Percentiles rank a stretch among this genome's conserved stretches.
These are phyloP conservation scores for Pleurostoma richardsiae DNA, from an alignment of 2,329 filamentous ascomycete species.

Conservation along the genomic window DNA sequence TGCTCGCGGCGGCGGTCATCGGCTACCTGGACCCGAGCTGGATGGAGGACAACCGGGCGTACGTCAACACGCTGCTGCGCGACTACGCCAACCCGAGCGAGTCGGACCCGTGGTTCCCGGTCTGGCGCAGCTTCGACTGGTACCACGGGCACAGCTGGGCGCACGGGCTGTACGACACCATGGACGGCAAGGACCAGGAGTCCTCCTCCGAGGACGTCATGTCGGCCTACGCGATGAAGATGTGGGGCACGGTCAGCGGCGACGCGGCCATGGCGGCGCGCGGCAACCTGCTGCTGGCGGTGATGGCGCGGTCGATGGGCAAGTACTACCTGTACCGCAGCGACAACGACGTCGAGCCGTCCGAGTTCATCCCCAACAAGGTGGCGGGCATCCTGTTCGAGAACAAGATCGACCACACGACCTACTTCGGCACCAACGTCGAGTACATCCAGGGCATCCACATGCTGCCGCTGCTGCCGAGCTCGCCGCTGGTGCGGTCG, in stretches of 20 bases:
- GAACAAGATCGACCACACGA: conserved; percentile 91
- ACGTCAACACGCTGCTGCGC: conserved; percentile 77
- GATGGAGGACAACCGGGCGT: conserved; percentile 68
- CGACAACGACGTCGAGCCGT: conserved; percentile 66
- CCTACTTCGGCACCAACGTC: conserved; percentile 73
- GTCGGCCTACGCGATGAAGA: conserved; percentile 81
- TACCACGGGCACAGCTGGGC: conserved; percentile 95
- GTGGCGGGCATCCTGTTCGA: conserved; percentile 73
- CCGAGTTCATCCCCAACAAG: conserved; percentile 77
- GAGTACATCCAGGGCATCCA: conserved; percentile 60
- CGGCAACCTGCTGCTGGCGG: conserved; percentile 77
- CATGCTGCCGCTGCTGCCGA: conserved; percentile 63
- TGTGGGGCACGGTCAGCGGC: conserved; percentile 82
- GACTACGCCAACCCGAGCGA: conserved; percentile 74
- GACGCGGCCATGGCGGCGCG: conserved; percentile 76
- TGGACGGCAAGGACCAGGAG: conserved; percentile 78
- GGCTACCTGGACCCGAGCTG: conserved; percentile 72
- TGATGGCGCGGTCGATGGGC: conserved; percentile 68
- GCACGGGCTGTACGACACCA: conserved; percentile 65
- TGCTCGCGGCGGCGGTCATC: conserved; percentile 80
- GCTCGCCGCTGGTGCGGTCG: conserved; percentile 62
- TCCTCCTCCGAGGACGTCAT: conserved; percentile 88
- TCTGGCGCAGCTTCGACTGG: conserved; percentile 85
- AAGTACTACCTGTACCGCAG: conserved; percentile 77
- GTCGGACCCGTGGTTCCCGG: conserved; percentile 71